These are phyloP conservation scores for Phaeosphaeria sp. DNA, from an alignment of 2,329 filamentous ascomycete species.

Conservation along the genomic window DNA sequence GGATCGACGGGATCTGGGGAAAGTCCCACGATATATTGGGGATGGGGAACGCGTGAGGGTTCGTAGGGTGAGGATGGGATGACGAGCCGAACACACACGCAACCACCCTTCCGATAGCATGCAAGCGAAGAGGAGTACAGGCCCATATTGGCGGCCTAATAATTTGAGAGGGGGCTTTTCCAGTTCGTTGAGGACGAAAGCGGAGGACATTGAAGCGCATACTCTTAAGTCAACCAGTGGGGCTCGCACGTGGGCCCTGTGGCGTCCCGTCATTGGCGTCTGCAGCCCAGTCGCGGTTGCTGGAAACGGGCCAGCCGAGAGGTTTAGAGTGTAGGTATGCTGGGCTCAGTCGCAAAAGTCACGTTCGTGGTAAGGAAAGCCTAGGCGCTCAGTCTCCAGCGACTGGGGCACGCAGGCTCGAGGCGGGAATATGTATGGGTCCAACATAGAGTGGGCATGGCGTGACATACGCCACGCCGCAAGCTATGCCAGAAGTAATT, in stretches of 20 bases:
- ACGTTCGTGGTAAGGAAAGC: constrained; percentile 1
- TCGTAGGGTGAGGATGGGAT: constrained; percentile 13
- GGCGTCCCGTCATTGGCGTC: constrained; percentile 31
- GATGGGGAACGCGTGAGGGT: constrained; percentile 29
- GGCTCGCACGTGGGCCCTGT: constrained; percentile 30
- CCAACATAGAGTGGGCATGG: constrained; percentile 6
- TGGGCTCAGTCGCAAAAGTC: constrained; percentile 1
- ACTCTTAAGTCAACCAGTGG: constrained; percentile 13
- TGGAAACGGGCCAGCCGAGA: constrained; percentile 13
- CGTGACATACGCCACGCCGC: constrained; percentile 17
- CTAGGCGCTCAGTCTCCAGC: constrained; percentile 15
- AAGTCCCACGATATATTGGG: constrained; percentile 27
- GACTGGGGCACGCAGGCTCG: constrained; percentile 20
- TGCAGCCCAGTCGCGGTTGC: constrained; percentile 5
- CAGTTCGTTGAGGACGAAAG: constrained; percentile 19
- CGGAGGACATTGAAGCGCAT: constrained; percentile 10
- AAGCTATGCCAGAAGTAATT: constrained; percentile 13
- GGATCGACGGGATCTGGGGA: constrained; percentile 19
- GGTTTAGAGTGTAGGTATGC: constrained; percentile 16
- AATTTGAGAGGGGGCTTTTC: constrained; percentile 20
- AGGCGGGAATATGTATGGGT: constrained; percentile 13
- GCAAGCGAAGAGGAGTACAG: constrained; percentile 21
- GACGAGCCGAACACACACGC: constrained; percentile 15
- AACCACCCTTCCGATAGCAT: constrained; percentile 25
- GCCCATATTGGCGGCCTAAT: constrained; percentile 17